Conservation (phyloP, 2,329 filamentous ascomycete species). For the Fusarium floridanum region DNA sequence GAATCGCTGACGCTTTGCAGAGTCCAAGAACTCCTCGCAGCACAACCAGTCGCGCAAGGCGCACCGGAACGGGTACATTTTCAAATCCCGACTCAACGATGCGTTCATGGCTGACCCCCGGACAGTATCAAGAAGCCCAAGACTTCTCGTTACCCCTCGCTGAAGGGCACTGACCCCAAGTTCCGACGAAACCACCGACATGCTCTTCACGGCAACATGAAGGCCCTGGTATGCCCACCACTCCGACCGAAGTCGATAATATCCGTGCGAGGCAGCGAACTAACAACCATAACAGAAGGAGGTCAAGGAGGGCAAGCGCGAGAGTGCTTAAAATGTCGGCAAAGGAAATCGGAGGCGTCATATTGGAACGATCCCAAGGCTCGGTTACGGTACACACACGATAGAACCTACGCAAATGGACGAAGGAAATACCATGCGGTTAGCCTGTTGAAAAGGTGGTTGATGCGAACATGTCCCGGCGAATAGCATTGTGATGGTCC, state of each 20-base stretch:
- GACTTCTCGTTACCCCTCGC: constrained; percentile 97
- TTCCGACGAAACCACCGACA: constrained; percentile 99
- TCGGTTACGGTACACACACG: constrained; percentile 39
- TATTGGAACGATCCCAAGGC: constrained; percentile 41
- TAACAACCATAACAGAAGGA: constrained; percentile 80
- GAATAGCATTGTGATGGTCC: constrained; percentile 35
- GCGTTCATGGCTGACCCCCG: constrained; percentile 33
- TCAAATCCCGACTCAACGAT: not conserved
- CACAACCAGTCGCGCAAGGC: constrained; percentile 99
- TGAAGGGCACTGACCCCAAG: constrained; percentile 99
- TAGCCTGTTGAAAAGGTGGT: constrained; percentile 36
- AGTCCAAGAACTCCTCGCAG: constrained; percentile 99
- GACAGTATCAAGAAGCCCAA: constrained; percentile 99
- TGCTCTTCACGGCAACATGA: constrained; percentile 98
- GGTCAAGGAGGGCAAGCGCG: constrained; percentile 95
- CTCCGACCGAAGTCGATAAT: constrained; percentile 17
- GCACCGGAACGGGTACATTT: constrained; percentile 96
- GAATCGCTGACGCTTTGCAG: constrained; percentile 61
- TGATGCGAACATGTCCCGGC: constrained; percentile 27
- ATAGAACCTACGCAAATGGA: constrained; percentile 44
- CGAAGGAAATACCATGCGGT: constrained; percentile 42
- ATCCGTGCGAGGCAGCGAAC: constrained; percentile 26
- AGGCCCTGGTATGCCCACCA: constrained; percentile 82
- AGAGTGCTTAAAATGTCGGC: constrained; percentile 74
- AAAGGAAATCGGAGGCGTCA: constrained; percentile 38